A percentile compares a stretch with the other conserved stretches of the same genome.
These are phyloP conservation scores for Solanum hybrid DNA, from an alignment of 305 asterid species.

Conservation along the genomic window DNA sequence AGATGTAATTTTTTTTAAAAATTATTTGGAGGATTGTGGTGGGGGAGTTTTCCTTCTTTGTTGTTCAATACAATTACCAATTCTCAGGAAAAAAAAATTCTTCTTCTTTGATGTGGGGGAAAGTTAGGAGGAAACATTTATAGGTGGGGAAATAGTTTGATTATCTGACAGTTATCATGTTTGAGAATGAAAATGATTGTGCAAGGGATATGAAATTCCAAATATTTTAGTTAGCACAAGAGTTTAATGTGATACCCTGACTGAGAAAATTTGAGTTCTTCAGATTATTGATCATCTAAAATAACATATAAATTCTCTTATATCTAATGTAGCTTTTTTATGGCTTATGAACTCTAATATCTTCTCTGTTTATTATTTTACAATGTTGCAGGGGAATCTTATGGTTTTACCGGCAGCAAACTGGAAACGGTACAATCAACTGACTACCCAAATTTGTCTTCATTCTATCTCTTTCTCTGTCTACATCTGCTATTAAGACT, in stretches of 20 bases:
- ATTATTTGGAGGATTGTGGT: not conserved
- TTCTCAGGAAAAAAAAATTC: not conserved
- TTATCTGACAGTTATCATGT: not conserved
- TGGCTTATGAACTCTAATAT: not conserved
- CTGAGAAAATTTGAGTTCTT: not conserved
- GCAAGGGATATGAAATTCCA: not conserved
- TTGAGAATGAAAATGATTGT: not conserved
- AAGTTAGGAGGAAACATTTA: not conserved
- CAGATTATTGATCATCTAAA: not conserved
- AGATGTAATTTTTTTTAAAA: not conserved
- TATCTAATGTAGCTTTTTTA: not conserved
- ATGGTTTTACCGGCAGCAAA: constrained; percentile 19
- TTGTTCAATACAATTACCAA: not conserved
- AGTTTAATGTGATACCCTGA: not conserved
- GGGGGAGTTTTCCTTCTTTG: not conserved
- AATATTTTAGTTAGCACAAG: not conserved
- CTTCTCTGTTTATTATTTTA: not conserved
- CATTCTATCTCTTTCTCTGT: not conserved
- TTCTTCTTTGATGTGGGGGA: not conserved
- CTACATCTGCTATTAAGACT: not conserved
- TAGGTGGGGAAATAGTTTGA: not conserved
- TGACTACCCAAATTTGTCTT: not conserved
- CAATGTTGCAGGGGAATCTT: constrained; percentile 21
- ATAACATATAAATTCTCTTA: not conserved
- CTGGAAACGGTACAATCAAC: constrained; percentile 20